phyloP scores from a whole-genome alignment of 495 filamentous ascomycete species.

The Daldinia concentrica region DNA sequence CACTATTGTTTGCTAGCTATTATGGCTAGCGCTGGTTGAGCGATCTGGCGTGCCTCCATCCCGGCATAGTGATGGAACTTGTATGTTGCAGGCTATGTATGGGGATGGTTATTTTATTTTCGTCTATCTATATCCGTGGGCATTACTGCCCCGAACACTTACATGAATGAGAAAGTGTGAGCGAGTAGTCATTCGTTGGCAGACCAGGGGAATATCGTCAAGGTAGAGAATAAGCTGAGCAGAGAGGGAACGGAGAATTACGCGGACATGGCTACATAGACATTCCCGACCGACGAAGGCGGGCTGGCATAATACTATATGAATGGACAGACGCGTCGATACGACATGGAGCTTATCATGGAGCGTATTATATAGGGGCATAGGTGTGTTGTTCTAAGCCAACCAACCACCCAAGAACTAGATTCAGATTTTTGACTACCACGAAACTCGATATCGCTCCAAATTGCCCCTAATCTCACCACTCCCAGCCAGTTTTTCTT shows the following conservation, averaged over 20 bases:
- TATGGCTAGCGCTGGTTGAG: conserved; percentile 7
- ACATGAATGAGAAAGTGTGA: conserved; percentile 10
- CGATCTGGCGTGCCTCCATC: conserved; percentile 19
- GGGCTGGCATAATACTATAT: conserved; percentile 29
- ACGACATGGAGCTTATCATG: neutral
- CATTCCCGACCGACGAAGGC: neutral
- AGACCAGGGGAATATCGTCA: conserved; percentile 10
- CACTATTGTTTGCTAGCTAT: neutral
- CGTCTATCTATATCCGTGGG: conserved; percentile 31
- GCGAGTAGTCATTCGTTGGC: conserved; percentile 33
- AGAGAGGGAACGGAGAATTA: neutral
- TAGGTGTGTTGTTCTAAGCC: conserved; percentile 7
- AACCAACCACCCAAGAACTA: conserved; percentile 14
- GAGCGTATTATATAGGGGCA: conserved; percentile 13
- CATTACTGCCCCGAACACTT: neutral
- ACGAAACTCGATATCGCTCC: conserved; percentile 14
- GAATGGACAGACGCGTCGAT: conserved; percentile 27
- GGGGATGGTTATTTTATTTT: conserved; percentile 34
- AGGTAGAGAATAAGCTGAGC: conserved; percentile 1
- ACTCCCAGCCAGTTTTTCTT: neutral
- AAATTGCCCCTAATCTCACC: neutral
- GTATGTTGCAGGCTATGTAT: conserved; percentile 25
- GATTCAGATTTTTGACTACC: conserved; percentile 33
- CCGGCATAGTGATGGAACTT: conserved; percentile 37
- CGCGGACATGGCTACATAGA: conserved; percentile 37